Evolutionary conservation across 2,329 filamentous ascomycete species (phyloP).

Genomic region (Aspergillus pseudoglaucus): DNA sequence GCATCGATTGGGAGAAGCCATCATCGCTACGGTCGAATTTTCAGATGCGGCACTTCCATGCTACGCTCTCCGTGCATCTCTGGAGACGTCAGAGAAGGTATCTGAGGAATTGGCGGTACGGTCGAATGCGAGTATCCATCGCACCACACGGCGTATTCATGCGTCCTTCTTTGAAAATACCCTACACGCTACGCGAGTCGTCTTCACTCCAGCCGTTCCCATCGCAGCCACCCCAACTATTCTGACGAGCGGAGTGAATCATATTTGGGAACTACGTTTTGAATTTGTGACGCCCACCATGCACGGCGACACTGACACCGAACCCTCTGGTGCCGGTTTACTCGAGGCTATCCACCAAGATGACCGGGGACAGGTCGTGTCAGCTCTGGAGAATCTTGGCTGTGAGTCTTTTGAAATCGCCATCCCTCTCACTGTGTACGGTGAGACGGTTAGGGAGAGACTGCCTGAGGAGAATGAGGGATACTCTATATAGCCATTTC

Average conservation of each 20-base stretch:
- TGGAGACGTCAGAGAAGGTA: conserved; percentile 83
- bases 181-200: conserved; percentile 69
- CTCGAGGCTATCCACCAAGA: conserved; percentile 74
- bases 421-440: conserved; percentile 76
- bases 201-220: conserved; percentile 79
- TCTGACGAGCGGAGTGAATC: conserved; percentile 75
- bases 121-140: conserved; percentile 75
- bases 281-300: conserved; percentile 79
- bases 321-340: conserved; percentile 45
- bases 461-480: conserved; percentile 35
- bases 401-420: conserved; percentile 89
- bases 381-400: conserved; percentile 68
- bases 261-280: conserved; percentile 83
- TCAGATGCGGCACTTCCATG: conserved; percentile 68
- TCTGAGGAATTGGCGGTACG: conserved; percentile 74
- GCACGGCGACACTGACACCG: conserved; percentile 30
- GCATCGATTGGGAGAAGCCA: conserved; percentile 80
- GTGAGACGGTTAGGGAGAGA: conserved; percentile 44
- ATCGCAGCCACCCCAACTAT: conserved; percentile 82
- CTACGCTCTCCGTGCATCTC: conserved; percentile 74
- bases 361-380: conserved; percentile 69
- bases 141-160: conserved; percentile 78
- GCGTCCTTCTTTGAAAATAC: conserved; percentile 73
- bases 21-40: conserved; percentile 82
- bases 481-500: conserved; percentile 29